Base-by-base conservation (phyloP, 192 early-diverging fungal genomes). In the Phlyctochytrium bullatum region DNA sequence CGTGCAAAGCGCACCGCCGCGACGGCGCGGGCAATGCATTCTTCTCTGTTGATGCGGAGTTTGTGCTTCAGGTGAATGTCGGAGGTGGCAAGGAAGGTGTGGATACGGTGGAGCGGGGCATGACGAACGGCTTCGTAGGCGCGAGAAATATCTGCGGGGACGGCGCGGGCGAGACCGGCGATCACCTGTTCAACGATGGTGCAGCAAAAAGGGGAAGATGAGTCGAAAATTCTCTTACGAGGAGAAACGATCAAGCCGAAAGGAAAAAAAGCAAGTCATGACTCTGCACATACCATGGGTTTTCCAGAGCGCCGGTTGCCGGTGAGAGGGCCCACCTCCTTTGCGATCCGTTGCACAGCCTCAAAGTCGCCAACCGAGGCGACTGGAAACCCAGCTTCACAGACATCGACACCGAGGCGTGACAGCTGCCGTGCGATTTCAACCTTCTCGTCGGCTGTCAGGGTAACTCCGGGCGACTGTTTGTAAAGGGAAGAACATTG, bases 51-150 rank as follows among this genome's bases (percentile, higher is more conserved):
- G 66, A 98, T 95, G 69, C 93, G 92, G 50, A 98, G 88, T 81
- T 98, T 98, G 84, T 90, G 81, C 75, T 97, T 75, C 30, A 98
- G 86, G 68, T 98, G 96, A 61, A 98, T 93, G 67, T 98, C 96
- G 12, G 94, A 96, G 1, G 96, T 97, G 31, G 96, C 96, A 53
- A 98, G 84, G 78, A 98, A 96, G 24, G 89, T 88, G 83, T 98
- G 96, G 67, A 98, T 95, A 28, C 96, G 85, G 66, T 91, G 89
- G 12, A 77, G 75, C 36, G 96, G 96, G 2, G 96, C 94, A 24
- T 88, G 85, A 51, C 81, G 80, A 68, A 98, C 85, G 4, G 96
- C 96, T 23, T 98, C 96, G 67, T 85, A 91, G 25, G 92, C 91
- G 12, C 91, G 88, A 68, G 89, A 82, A 65, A 98, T 97, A 72